These are phyloP conservation scores for Knoxia roxburghii DNA, from an alignment of 257 asterid genomes.

Conservation along the genomic window DNA sequence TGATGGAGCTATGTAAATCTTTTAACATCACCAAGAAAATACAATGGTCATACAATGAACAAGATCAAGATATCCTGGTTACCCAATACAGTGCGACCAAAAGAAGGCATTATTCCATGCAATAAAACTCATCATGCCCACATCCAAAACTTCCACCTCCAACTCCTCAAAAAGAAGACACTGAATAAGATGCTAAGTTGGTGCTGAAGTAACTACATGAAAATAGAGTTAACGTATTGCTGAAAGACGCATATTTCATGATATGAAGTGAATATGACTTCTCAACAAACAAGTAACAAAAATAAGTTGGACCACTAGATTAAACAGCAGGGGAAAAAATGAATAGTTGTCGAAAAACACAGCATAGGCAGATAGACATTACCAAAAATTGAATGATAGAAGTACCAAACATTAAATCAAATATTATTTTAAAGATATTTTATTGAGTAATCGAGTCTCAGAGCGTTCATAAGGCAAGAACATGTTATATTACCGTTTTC, in stretches of 20 bases:
- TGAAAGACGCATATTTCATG: not conserved
- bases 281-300: not conserved
- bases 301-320: not conserved
- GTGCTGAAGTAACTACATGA: not conserved
- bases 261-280: not conserved
- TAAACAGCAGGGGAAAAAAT: not conserved
- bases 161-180: not conserved
- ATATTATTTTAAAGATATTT: constrained; percentile 1
- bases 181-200: not conserved
- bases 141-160: not conserved
- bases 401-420: constrained; percentile 1
- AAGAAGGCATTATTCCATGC: not conserved
- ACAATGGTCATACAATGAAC: not conserved
- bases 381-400: not conserved
- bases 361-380: not conserved
- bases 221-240: not conserved
- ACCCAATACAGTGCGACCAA: not conserved
- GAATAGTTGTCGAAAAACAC: not conserved
- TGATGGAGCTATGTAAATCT: constrained; percentile 94
- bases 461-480: not conserved
- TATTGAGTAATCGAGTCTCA: not conserved
- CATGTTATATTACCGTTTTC: constrained; percentile 50
- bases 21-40: constrained; percentile 21
- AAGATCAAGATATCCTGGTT: not conserved
- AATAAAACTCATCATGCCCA: not conserved